phyloP scores from a whole-genome alignment of 768 basidiomycete species.

The Hericium alpestre region DNA sequence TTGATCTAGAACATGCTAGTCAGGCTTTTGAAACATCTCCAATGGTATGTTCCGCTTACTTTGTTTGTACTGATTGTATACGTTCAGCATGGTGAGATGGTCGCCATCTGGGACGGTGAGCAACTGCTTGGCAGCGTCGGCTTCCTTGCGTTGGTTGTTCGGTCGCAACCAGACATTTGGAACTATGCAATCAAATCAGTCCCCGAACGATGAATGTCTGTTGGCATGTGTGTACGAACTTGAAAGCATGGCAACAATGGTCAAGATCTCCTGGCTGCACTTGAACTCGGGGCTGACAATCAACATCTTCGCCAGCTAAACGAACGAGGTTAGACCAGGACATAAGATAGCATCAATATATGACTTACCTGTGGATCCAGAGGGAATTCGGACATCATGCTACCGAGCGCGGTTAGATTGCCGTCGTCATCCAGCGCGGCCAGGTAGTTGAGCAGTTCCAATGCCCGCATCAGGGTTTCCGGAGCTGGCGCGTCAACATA shows the following conservation, averaged over 20 bases:
- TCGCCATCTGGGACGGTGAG: slow-evolving; percentile 93
- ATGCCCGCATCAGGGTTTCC: slow-evolving; percentile 92
- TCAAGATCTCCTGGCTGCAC: slow-evolving; percentile 92
- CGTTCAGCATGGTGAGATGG: slow-evolving; percentile 88
- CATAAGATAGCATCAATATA: neutral
- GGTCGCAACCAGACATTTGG: slow-evolving; percentile 95
- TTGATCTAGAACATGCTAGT: slow-evolving; percentile 35
- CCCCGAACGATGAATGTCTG: neutral
- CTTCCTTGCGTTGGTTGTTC: slow-evolving; percentile 76
- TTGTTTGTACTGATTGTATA: slow-evolving; percentile 83
- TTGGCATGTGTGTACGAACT: slow-evolving; percentile 32
- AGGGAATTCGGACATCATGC: slow-evolving; percentile 96
- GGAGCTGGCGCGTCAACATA: slow-evolving; percentile 91
- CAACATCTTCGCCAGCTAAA: slow-evolving; percentile 82
- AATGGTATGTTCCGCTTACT: slow-evolving; percentile 37
- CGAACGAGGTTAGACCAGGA: neutral
- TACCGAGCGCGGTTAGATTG: slow-evolving; percentile 74
- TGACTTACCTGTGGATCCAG: slow-evolving; percentile 80
- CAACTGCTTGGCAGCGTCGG: slow-evolving; percentile 83
- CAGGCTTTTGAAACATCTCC: neutral
- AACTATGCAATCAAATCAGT: slow-evolving; percentile 31
- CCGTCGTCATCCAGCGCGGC: slow-evolving; percentile 92
- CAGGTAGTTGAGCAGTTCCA: slow-evolving; percentile 88
- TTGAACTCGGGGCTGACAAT: slow-evolving; percentile 91
- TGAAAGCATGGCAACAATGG: slow-evolving; percentile 93